These are phyloP conservation scores for Volutella citrinella DNA, from an alignment of 2,329 filamentous ascomycete species.

Conservation along the genomic window DNA sequence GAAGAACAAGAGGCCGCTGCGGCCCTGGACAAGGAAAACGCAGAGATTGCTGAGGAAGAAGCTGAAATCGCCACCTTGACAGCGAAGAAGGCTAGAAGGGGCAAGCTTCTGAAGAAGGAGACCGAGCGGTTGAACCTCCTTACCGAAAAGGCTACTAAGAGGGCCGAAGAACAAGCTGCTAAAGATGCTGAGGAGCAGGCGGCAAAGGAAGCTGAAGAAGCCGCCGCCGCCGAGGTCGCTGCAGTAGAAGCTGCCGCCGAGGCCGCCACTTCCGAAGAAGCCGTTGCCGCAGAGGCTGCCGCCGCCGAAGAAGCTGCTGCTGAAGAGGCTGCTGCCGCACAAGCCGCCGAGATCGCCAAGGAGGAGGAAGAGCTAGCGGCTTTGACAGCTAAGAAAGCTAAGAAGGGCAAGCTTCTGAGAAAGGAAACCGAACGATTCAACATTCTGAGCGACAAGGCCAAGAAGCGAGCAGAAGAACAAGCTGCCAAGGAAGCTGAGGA, in stretches of 20 bases:
- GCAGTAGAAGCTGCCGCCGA: conserved; percentile 17
- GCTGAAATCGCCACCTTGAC: conserved; percentile 22
- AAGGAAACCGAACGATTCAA: conserved; percentile 28
- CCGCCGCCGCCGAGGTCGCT: conserved; percentile 12
- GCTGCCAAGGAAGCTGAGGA: conserved; percentile 20
- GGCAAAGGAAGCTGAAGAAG: conserved; percentile 16
- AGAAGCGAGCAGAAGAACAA: conserved; percentile 36
- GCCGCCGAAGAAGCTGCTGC: conserved; percentile 1
- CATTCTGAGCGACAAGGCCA: conserved; percentile 16
- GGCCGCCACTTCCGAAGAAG: conserved; percentile 14
- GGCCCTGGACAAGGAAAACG: conserved; percentile 24
- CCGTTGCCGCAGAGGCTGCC: too few species aligned
- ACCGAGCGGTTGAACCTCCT: not conserved
- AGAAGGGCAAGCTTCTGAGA: conserved; percentile 11
- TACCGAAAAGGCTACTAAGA: not conserved
- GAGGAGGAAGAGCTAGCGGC: conserved; percentile 23
- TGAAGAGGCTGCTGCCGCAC: conserved; percentile 7
- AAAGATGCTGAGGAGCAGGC: conserved; percentile 14
- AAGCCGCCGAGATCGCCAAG: conserved; percentile 15
- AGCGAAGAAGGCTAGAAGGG: conserved; percentile 29
- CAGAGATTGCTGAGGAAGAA: conserved; percentile 19
- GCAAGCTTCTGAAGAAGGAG: conserved; percentile 12
- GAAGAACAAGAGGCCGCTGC: conserved; percentile 24
- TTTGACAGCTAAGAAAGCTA: conserved; percentile 20
- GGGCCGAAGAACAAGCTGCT: not conserved